A percentile compares a stretch with the other conserved stretches of the same genome.
These are phyloP conservation scores for Aspergillus niger DNA, from an alignment of 2,329 filamentous ascomycete genomes.

Conservation along the genomic window DNA sequence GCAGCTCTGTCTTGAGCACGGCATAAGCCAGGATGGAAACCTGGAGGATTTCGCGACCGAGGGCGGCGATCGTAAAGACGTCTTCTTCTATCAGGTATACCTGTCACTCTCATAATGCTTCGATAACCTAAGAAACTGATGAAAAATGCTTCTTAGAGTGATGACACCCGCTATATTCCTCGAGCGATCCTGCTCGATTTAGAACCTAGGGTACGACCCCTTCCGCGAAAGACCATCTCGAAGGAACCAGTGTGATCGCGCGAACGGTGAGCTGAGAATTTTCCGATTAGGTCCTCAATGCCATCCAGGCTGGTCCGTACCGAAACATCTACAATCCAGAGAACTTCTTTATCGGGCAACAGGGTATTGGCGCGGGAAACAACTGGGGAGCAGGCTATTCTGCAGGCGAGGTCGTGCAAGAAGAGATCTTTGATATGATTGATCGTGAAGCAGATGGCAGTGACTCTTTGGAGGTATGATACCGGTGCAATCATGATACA, in stretches of 20 bases:
- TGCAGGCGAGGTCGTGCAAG: constrained; percentile 85
- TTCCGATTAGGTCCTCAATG: constrained; percentile 70
- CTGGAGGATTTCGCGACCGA: constrained; percentile 97
- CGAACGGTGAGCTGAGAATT: constrained; percentile 12
- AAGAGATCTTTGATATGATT: constrained; percentile 99
- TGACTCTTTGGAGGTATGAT: constrained; percentile 80
- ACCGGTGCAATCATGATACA: background rate
- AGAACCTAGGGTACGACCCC: constrained; percentile 72
- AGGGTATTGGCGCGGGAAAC: constrained; percentile 91
- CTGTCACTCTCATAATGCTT: background rate
- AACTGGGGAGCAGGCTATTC: constrained; percentile 98
- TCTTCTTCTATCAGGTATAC: constrained; percentile 86
- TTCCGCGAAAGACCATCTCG: constrained; percentile 1
- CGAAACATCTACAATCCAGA: constrained; percentile 99
- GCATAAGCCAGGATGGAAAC: constrained; percentile 96
- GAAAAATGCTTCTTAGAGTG: constrained; percentile 60
- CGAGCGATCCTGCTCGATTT: constrained; percentile 93
- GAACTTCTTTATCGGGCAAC: constrained; percentile 96
- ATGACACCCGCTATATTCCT: constrained; percentile 97
- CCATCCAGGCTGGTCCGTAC: constrained; percentile 91
- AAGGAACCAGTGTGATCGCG: background rate
- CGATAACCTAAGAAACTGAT: background rate
- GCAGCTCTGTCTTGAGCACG: constrained; percentile 95
- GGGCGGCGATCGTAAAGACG: constrained; percentile 95
- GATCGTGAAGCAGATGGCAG: constrained; percentile 97